phyloP scores from a whole-genome alignment of 139 green algal species.

The Raphidocelis subcapitata region DNA sequence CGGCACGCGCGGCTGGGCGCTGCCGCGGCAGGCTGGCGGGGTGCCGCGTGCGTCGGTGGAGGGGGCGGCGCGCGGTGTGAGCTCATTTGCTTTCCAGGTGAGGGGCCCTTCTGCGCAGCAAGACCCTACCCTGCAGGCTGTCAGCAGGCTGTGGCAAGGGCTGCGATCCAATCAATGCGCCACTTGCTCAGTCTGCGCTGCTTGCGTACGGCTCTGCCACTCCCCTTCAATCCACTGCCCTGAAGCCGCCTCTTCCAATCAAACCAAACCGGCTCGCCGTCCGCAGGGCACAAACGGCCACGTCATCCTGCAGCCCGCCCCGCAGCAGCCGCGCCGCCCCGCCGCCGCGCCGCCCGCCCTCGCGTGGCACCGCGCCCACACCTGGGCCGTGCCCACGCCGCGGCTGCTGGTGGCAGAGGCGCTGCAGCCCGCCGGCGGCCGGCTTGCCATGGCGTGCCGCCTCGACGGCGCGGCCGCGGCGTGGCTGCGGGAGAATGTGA shows the following conservation, averaged over 20 bases:
- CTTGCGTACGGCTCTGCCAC: too few relatives aligned
- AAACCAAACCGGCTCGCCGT: neutral
- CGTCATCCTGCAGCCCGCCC: conserved; percentile 15
- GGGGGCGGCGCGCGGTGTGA: conserved; percentile 33
- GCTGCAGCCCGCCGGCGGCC: neutral
- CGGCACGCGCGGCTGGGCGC: neutral
- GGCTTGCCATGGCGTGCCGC: neutral
- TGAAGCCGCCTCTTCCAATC: too few relatives aligned
- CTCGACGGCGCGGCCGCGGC: neutral
- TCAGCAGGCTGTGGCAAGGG: neutral
- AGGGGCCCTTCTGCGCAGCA: too few relatives aligned
- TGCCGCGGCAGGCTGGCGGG: conserved; percentile 19
- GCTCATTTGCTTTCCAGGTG: conserved; percentile 78
- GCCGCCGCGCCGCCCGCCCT: neutral
- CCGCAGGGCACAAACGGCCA: conserved; percentile 17
- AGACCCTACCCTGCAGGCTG: too few relatives aligned
- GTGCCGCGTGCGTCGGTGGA: neutral
- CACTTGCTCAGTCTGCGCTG: too few relatives aligned
- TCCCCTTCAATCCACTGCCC: too few relatives aligned
- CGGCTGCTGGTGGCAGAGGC: neutral
- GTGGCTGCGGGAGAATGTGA: conserved; percentile 4
- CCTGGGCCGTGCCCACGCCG: conserved; percentile 10
- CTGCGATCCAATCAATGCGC: neutral
- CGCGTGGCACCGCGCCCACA: conserved; percentile 5
- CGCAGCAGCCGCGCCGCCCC: neutral